Conservation (phyloP, 2,329 filamentous ascomycete genomes). For the Elsinoe fawcettii region DNA sequence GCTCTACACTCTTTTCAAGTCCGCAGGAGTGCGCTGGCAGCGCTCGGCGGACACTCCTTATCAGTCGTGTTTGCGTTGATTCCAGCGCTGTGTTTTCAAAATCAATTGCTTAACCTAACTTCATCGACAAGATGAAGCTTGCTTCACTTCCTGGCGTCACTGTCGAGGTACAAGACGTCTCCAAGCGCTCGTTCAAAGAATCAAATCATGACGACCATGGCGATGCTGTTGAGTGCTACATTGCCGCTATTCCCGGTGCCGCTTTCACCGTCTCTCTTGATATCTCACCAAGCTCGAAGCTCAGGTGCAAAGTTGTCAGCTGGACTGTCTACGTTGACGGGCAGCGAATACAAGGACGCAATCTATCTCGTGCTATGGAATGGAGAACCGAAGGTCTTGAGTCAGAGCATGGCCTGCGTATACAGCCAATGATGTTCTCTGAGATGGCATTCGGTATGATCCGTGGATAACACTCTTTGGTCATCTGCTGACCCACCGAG, state of each 20-base stretch:
- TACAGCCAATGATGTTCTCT: neutral
- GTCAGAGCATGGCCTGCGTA: neutral
- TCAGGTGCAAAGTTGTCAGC: neutral
- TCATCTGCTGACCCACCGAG: neutral
- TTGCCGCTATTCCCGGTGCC: neutral
- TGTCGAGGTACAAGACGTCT: neutral
- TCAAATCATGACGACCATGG: neutral
- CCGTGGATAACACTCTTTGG: neutral
- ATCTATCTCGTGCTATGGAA: neutral
- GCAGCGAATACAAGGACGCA: neutral
- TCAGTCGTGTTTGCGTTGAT: too few species aligned
- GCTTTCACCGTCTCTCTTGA: neutral
- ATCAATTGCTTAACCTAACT: too few species aligned
- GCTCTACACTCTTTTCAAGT: too few species aligned
- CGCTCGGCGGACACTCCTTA: too few species aligned
- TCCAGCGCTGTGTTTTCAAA: too few species aligned
- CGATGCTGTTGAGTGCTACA: neutral
- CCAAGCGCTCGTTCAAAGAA: neutral
- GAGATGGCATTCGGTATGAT: neutral
- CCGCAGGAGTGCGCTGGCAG: too few species aligned
- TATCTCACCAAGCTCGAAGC: neutral
- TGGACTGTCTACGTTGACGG: neutral
- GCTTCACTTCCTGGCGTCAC: neutral
- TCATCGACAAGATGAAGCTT: neutral
- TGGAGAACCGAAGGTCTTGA: neutral